These are phyloP conservation scores for Zea luxurians DNA, from an alignment of 176 grass and related monocot species.

Conservation along the genomic window DNA sequence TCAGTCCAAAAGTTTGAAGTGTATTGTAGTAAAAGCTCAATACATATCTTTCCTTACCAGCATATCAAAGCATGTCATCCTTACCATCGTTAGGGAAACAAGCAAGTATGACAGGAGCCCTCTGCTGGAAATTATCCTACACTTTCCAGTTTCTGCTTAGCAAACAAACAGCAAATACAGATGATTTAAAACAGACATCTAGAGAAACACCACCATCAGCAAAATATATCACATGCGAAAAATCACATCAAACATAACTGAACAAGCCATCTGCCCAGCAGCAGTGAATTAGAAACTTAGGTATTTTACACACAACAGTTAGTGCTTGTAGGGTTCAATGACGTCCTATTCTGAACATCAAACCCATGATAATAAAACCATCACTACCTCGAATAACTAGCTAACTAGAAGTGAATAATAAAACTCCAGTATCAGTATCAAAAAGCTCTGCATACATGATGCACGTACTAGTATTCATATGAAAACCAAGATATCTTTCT, in stretches of 20 bases:
- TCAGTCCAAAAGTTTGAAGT: slow-evolving; percentile 23
- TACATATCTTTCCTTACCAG: slow-evolving; percentile 57
- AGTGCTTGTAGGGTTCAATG: slow-evolving; percentile 2
- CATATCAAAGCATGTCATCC: slow-evolving; percentile 45
- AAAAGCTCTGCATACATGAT: slow-evolving; percentile 24
- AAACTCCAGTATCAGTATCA: slow-evolving; percentile 8
- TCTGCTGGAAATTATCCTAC: slow-evolving; percentile 53
- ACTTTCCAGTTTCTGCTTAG: slow-evolving; percentile 69
- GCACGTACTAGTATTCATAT: background rate
- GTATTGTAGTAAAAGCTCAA: slow-evolving; percentile 36
- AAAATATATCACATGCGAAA: slow-evolving; percentile 24
- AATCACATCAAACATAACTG: background rate
- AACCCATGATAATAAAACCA: slow-evolving; percentile 15
- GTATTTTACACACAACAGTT: slow-evolving; percentile 1
- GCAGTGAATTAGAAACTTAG: slow-evolving; percentile 1
- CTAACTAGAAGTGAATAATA: background rate
- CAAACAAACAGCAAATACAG: slow-evolving; percentile 57
- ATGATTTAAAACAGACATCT: slow-evolving; percentile 37
- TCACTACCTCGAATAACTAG: background rate
- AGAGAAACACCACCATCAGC: slow-evolving; percentile 3
- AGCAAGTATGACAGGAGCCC: slow-evolving; percentile 43
- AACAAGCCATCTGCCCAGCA: background rate
- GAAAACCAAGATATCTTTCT: background rate
- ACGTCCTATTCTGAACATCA: slow-evolving; percentile 10
- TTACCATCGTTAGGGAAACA: slow-evolving; percentile 58